Conservation (phyloP, 257 asterid species). For the Nicotiana undulata region DNA sequence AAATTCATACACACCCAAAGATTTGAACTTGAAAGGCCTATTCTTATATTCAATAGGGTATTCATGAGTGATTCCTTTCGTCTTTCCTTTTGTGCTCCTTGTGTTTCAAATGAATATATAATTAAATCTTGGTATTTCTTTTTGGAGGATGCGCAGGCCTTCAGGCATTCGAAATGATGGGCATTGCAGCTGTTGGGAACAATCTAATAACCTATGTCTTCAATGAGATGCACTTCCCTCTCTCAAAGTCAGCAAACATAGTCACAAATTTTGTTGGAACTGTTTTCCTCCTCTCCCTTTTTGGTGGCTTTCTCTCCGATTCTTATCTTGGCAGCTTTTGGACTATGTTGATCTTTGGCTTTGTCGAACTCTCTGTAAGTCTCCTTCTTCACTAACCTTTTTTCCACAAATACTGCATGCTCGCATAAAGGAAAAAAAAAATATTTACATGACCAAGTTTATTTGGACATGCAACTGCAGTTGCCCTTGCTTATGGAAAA, state of each 20-base stretch:
- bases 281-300: conserved; percentile 54
- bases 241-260: conserved; percentile 63
- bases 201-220: conserved; percentile 65
- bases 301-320: conserved; percentile 76
- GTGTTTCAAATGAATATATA: too few relatives aligned
- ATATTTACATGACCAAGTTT: neutral
- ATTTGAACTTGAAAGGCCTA: neutral
- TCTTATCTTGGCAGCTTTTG: conserved; percentile 68
- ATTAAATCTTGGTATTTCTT: neutral
- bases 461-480: neutral
- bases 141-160: conserved; percentile 34
- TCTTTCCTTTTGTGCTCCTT: neutral
- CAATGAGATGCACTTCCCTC: conserved; percentile 65
- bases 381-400: too few relatives aligned
- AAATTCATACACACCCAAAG: neutral
- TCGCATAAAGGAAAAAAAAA: neutral
- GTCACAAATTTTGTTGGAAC: conserved; percentile 81
- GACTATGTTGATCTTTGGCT: conserved; percentile 68
- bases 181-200: conserved; percentile 71
- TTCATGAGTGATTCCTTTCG: neutral
- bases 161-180: conserved; percentile 76
- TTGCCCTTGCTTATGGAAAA: neutral
- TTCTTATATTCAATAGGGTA: too few relatives aligned
- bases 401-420: too few relatives aligned
- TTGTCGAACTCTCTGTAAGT: conserved; percentile 58